Conservation (phyloP, 2,329 filamentous ascomycete species). For the Dothiorella sarmentorum region DNA sequence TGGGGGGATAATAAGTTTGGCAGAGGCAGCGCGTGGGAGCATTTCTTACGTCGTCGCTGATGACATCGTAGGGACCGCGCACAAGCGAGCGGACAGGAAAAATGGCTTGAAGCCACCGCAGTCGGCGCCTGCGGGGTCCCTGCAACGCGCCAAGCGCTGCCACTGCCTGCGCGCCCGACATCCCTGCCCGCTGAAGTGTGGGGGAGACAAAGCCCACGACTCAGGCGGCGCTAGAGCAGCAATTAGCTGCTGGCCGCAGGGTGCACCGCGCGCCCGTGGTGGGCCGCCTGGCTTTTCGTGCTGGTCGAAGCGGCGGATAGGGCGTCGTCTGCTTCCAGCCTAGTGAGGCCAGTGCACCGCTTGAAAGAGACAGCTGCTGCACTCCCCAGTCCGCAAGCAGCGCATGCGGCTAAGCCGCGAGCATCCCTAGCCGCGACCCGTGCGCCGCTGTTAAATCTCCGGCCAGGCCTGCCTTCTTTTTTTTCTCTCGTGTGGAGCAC, state of each 20-base stretch:
- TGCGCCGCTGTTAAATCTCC: conserved; percentile 13
- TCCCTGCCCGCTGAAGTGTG: conserved; percentile 14
- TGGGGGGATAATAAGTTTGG: conserved; percentile 18
- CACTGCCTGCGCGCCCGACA: conserved; percentile 11
- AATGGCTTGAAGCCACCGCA: conserved; percentile 17
- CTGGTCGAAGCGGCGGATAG: conserved; percentile 11
- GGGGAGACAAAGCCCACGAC: conserved; percentile 17
- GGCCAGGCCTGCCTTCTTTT: too few relatives aligned
- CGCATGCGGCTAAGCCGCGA: conserved; percentile 11
- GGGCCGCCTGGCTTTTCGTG: background rate
- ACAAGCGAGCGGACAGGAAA: conserved; percentile 16
- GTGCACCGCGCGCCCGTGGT: too few relatives aligned
- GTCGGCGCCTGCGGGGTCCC: conserved; percentile 18
- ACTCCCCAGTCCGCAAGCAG: conserved; percentile 17
- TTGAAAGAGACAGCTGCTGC: conserved; percentile 12
- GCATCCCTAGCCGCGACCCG: background rate
- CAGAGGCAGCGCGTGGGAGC: conserved; percentile 10
- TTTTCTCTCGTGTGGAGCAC: too few relatives aligned
- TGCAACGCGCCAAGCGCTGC: conserved; percentile 13
- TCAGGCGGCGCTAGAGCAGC: conserved; percentile 15
- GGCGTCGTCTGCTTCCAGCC: conserved; percentile 1
- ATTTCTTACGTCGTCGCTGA: conserved; percentile 18
- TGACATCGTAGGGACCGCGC: conserved; percentile 18
- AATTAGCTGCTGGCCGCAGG: conserved; percentile 4
- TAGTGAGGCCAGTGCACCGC: conserved; percentile 7